A percentile compares a stretch with the other conserved stretches of the same genome.
phyloP scores from a whole-genome alignment of 176 grass and related monocot species.

The Aegilops speltoides region DNA sequence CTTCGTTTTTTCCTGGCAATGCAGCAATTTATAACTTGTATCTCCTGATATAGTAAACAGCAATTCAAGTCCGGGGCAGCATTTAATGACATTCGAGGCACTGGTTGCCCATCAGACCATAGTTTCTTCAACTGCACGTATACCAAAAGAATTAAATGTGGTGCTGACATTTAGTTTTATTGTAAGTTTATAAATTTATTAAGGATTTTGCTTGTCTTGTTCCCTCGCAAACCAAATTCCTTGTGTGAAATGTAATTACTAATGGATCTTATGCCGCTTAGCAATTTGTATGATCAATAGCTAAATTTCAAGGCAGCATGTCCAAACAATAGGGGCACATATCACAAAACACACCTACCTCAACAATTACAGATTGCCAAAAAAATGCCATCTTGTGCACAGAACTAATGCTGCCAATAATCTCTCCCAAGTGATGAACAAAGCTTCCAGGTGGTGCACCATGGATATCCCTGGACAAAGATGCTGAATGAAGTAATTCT shows the following conservation, averaged over 20 bases:
- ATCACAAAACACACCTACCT: slow-evolving; percentile 49
- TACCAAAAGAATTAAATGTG: slow-evolving; percentile 36
- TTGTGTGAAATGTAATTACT: slow-evolving; percentile 8
- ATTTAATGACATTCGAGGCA: slow-evolving; percentile 79
- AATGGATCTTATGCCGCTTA: background rate
- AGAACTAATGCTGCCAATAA: slow-evolving; percentile 76
- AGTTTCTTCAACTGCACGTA: slow-evolving; percentile 81
- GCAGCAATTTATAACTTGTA: slow-evolving; percentile 99
- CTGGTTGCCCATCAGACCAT: slow-evolving; percentile 76
- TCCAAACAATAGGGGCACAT: background rate
- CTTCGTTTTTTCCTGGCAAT: slow-evolving; percentile 84
- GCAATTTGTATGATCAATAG: background rate
- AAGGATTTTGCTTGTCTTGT: slow-evolving; percentile 6
- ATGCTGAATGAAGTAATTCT: slow-evolving; percentile 37
- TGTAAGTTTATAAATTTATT: background rate
- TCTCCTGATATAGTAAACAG: slow-evolving; percentile 94
- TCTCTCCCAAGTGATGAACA: slow-evolving; percentile 62
- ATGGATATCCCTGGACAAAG: slow-evolving; percentile 62
- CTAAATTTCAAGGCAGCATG: background rate
- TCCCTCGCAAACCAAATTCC: slow-evolving; percentile 16
- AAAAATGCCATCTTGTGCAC: slow-evolving; percentile 83
- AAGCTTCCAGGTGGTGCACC: slow-evolving; percentile 91
- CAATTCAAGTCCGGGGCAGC: slow-evolving; percentile 79
- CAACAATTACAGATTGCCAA: slow-evolving; percentile 67
- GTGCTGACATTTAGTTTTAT: slow-evolving; percentile 19